Evolutionary conservation across 2,329 filamentous ascomycete genomes (phyloP), one percentile per base, ranked within the genome.

Genomic region (Passalora sequoiae): DNA sequence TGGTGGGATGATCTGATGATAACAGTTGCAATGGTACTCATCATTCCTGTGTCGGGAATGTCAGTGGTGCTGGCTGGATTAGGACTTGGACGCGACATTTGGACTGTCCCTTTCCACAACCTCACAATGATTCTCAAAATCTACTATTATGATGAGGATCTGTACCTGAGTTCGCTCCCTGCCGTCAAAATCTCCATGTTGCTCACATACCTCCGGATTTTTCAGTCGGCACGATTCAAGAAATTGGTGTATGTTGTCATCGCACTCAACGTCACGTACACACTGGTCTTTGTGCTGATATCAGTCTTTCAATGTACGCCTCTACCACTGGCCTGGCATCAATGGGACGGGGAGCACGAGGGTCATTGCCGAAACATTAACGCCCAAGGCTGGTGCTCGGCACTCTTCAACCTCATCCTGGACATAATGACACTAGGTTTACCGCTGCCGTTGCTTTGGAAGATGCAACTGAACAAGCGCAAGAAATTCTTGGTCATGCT

Each of bases 81-180:
- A 8, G 56, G 55, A 10, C 43, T 58, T 5, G 55, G 55, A 1
- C 54, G 51, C 41, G 56, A 58, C 17, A 38, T 53, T n/a, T 53
- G 50, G 50, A 53, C 47, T 2, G 16, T 53, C n/a, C 38, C 42
- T 6, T 50, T 50, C 19, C 28, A 38, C 16, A 50, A 51, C 33
- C 47, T 53, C 13, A 50, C 45, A 1, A 37, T 24, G 9, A 53
- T 53, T n/a, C 31, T 48, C 15, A 46, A 49, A 32, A 36, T 49
- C 33, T 50, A 49, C 32, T 54, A 43, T 36, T 31, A 42, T 17
- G 45, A 48, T 20, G 48, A 54, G 33, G 40, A 47, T 30, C 32
- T 54, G 3, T 51, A 54, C 43, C 30, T 54, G 10, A 48, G 29
- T 1, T 43, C 48, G 1, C 33, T 54, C 1, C 48, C 51, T 6